A percentile compares a stretch with the other conserved stretches of the same genome.
These are phyloP conservation scores for Marvania coccoides DNA, from an alignment of 139 green algal species.

Conservation along the genomic window DNA sequence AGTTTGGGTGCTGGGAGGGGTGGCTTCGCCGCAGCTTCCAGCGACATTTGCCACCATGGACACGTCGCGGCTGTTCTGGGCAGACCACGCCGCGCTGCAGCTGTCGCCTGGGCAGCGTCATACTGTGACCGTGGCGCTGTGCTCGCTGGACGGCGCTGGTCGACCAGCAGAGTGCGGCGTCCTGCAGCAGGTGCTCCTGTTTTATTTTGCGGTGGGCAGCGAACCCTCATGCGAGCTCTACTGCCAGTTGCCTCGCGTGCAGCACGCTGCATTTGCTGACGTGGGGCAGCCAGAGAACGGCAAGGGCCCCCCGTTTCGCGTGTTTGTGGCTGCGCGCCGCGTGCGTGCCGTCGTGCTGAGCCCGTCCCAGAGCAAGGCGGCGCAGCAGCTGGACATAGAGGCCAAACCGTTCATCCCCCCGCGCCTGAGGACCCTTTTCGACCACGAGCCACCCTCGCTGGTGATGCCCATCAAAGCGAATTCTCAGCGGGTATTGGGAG, in stretches of 20 bases:
- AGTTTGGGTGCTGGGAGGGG: constrained; percentile 14
- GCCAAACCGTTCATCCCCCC: constrained; percentile 16
- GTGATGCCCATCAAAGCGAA: not conserved
- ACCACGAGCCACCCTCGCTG: not conserved
- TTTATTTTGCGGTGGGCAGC: constrained; percentile 1
- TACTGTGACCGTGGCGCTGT: constrained; percentile 4
- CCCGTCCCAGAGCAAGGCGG: not conserved
- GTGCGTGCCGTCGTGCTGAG: constrained; percentile 14
- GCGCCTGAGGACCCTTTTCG: not conserved
- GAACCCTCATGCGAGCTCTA: not conserved
- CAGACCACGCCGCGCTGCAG: not conserved
- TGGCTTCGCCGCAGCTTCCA: constrained; percentile 3
- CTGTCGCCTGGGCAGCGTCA: constrained; percentile 2
- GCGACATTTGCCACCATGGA: constrained; percentile 11
- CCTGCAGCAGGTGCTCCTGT: constrained; percentile 19
- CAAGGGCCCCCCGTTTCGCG: not conserved
- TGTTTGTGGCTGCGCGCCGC: constrained; percentile 13
- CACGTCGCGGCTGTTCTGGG: constrained; percentile 7
- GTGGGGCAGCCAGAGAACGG: not conserved
- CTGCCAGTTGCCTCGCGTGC: not conserved
- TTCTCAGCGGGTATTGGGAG: not conserved
- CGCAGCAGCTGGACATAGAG: constrained; percentile 6
- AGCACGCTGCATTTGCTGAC: not conserved
- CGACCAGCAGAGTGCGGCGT: constrained; percentile 5
- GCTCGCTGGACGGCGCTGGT: not conserved